Conservation (phyloP, 2,329 filamentous ascomycete genomes). For the Talaromyces sp. region DNA sequence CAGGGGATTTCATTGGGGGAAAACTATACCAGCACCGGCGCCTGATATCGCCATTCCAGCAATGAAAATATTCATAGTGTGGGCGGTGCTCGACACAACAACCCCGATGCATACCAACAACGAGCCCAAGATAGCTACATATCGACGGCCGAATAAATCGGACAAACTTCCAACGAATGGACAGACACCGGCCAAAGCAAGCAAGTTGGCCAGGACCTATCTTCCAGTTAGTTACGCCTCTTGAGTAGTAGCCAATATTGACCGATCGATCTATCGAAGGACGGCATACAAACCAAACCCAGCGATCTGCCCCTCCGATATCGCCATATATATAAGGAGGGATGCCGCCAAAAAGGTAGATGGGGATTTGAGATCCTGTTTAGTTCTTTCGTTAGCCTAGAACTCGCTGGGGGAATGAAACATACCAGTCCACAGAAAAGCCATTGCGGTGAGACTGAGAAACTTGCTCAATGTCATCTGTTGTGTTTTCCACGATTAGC, state of each 20-base stretch:
- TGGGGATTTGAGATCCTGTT: conserved; percentile 47
- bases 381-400: background rate
- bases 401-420: background rate
- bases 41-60: conserved; percentile 59
- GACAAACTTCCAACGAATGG: conserved; percentile 64
- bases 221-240: background rate
- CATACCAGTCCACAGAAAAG: conserved; percentile 57
- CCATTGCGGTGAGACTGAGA: conserved; percentile 55
- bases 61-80: conserved; percentile 59
- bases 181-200: conserved; percentile 53
- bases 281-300: conserved; percentile 55
- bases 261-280: background rate
- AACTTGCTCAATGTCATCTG: conserved; percentile 50
- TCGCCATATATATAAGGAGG: conserved; percentile 56
- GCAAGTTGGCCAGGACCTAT: conserved; percentile 48
- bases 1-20: background rate
- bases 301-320: conserved; percentile 57
- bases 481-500: conserved; percentile 15
- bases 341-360: conserved; percentile 50
- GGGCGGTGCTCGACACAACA: conserved; percentile 55
- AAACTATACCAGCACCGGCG: conserved; percentile 46
- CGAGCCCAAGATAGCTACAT: conserved; percentile 54
- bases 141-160: conserved; percentile 59
- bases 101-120: conserved; percentile 54
- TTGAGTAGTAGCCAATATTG: background rate